Evolutionary conservation across 2,329 filamentous ascomycete species (phyloP).

Genomic region (Lachnellula willkommii): DNA sequence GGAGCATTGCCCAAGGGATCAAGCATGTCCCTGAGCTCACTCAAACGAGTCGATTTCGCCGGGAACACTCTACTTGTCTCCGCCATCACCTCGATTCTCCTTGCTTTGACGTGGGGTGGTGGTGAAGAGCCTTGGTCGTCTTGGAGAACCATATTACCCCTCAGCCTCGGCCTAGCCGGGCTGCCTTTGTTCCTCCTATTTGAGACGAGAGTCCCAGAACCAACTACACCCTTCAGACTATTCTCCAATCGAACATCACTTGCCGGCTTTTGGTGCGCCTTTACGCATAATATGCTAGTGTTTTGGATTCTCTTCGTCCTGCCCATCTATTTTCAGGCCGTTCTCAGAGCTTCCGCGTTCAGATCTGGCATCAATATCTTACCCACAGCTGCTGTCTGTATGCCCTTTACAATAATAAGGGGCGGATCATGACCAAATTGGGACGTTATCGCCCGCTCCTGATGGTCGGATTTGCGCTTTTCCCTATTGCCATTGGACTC

Average conservation of each 20-base stretch:
- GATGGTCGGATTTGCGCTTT: slow-evolving; percentile 5
- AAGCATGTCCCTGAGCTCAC: slow-evolving; percentile 9
- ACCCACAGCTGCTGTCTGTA: slow-evolving; percentile 33
- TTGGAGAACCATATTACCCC: slow-evolving; percentile 54
- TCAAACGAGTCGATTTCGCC: slow-evolving; percentile 56
- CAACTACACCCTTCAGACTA: slow-evolving; percentile 4
- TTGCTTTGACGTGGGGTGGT: slow-evolving; percentile 57
- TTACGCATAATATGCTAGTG: slow-evolving; percentile 35
- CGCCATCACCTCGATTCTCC: slow-evolving; percentile 49
- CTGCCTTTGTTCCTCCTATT: slow-evolving; percentile 39
- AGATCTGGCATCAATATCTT: slow-evolving; percentile 35
- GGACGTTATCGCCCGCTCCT: slow-evolving; percentile 13
- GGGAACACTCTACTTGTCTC: slow-evolving; percentile 55
- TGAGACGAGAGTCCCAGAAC: slow-evolving; percentile 24
- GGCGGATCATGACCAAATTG: slow-evolving; percentile 26
- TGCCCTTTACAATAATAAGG: slow-evolving; percentile 23
- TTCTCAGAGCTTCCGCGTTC: slow-evolving; percentile 33
- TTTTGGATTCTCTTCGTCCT: slow-evolving; percentile 38
- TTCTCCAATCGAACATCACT: slow-evolving; percentile 10
- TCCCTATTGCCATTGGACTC: slow-evolving; percentile 9
- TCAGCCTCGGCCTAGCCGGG: slow-evolving; percentile 48
- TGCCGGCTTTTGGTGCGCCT: slow-evolving; percentile 31
- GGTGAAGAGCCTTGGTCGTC: slow-evolving; percentile 58
- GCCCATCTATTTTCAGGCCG: slow-evolving; percentile 45
- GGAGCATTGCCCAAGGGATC: slow-evolving; percentile 7